phyloP scores from a whole-genome alignment of 352 stramenopile species.

The Pythium dissotocum region DNA sequence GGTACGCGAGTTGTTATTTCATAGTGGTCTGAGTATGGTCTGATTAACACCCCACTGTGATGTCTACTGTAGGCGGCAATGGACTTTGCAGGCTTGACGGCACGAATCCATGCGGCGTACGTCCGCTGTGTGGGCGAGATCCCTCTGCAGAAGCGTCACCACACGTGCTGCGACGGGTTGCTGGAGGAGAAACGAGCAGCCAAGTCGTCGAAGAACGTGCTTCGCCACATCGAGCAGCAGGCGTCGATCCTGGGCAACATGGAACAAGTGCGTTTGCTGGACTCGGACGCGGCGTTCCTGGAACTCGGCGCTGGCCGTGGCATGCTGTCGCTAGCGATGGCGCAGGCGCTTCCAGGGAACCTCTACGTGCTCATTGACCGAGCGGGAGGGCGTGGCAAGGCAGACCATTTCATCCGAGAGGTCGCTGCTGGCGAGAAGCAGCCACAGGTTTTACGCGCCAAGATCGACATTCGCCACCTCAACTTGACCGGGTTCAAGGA shows the following conservation, averaged over 20 bases:
- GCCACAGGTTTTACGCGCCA: slow-evolving; percentile 54
- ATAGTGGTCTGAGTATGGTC: not conserved
- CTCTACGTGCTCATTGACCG: slow-evolving; percentile 81
- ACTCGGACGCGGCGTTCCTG: slow-evolving; percentile 49
- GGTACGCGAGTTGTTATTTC: slow-evolving; percentile 19
- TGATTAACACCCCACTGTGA: not conserved
- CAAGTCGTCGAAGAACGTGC: slow-evolving; percentile 53
- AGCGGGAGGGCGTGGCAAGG: slow-evolving; percentile 69
- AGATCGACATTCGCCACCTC: slow-evolving; percentile 86
- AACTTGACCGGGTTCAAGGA: slow-evolving; percentile 72
- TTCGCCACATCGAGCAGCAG: slow-evolving; percentile 85
- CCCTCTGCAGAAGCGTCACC: slow-evolving; percentile 63
- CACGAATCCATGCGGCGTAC: slow-evolving; percentile 55
- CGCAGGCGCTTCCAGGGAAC: slow-evolving; percentile 59
- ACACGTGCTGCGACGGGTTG: slow-evolving; percentile 62
- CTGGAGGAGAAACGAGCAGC: slow-evolving; percentile 60
- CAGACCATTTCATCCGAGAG: slow-evolving; percentile 64
- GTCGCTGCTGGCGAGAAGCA: slow-evolving; percentile 19
- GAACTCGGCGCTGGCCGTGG: slow-evolving; percentile 76
- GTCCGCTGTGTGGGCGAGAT: slow-evolving; percentile 58
- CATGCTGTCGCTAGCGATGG: slow-evolving; percentile 80
- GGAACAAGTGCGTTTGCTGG: slow-evolving; percentile 52
- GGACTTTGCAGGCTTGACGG: slow-evolving; percentile 56
- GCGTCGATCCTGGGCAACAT: slow-evolving; percentile 83
- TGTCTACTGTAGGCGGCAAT: slow-evolving; percentile 29